Base-by-base conservation (phyloP, 2,329 filamentous ascomycete genomes). In the Fusarium buharicum region DNA sequence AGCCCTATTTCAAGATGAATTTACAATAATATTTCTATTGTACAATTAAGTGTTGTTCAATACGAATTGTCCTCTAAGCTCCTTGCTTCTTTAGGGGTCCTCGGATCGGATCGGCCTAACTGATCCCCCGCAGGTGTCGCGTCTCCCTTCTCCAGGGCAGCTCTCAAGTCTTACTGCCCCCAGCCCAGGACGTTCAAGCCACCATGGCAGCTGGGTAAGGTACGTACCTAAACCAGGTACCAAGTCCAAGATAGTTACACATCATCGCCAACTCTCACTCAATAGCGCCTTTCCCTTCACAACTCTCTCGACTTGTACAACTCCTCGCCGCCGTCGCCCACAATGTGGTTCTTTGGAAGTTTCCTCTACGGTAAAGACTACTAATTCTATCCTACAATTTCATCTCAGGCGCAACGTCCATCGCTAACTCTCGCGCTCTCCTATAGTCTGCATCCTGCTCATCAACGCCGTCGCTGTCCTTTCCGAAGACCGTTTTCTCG, bases 381-480 rank as follows among this genome's bases (percentile, higher is more conserved):
- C 16, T 38, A 30, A 30, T 30, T 12, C 6, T n/a, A 31, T 41
- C 14, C 14, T 31, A 6, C 33, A 41, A 14, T 16, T 24, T 31
- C 38, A 33, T 43, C n/a, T 17, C 11, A 10, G 30, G 31, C 14
- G 30, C 37, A 34, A 27, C 16, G 20, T 36, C 33, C n/a, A 20
- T 37, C 31, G 39, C 62, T 70, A 64, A 69, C 49, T 18, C 34
- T 10, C 28, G 33, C 31, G 33, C 37, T 41, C 44, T 39, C 58
- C 30, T 33, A n/a, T 33, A 76, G 91, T 94, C 67, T 85, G 87
- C 69, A 83, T 96, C 75, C 91, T 98, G 72, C 86, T 98, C 74
- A 88, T 95, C 78, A 99, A 99, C 78, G 92, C 92, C 67, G 90
- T 98, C 74, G 92, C 93, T 64, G 88, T 97, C 73, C 90, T 98